phyloP scores from a whole-genome alignment of 306 rosid genomes.

The Benincasa hispida region DNA sequence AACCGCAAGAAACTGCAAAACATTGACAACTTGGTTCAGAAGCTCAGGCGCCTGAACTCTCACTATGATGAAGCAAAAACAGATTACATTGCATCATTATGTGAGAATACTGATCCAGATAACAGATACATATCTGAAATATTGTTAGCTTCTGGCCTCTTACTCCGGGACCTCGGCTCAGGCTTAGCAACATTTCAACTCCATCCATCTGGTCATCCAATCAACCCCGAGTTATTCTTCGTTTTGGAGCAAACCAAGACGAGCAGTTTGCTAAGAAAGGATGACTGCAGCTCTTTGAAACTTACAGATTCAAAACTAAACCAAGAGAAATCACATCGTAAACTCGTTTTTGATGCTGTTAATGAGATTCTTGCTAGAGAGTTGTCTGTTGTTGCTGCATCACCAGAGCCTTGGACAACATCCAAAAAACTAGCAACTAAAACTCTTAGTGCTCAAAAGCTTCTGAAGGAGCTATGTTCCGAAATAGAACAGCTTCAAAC shows the following conservation, averaged over 20 bases:
- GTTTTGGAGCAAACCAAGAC: conserved; percentile 93
- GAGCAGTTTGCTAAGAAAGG: conserved; percentile 54
- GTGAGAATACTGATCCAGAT: conserved; percentile 79
- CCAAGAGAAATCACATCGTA: conserved; percentile 53
- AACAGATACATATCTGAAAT: conserved; percentile 87
- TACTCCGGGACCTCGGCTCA: conserved; percentile 70
- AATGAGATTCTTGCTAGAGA: conserved; percentile 61
- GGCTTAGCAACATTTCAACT: conserved; percentile 59
- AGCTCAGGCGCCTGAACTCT: conserved; percentile 75
- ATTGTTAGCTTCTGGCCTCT: conserved; percentile 77
- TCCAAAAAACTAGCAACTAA: conserved; percentile 50
- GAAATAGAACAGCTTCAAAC: conserved; percentile 59
- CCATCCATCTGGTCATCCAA: conserved; percentile 75
- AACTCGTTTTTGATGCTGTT: conserved; percentile 69
- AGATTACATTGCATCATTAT: conserved; percentile 80
- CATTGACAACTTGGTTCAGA: conserved; percentile 82
- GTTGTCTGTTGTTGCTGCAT: conserved; percentile 28
- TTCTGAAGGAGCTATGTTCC: conserved; percentile 71
- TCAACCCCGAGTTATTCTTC: conserved; percentile 79
- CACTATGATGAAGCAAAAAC: conserved; percentile 71
- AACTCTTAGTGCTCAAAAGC: conserved; percentile 67
- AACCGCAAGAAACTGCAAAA: conserved; percentile 68
- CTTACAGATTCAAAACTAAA: conserved; percentile 10
- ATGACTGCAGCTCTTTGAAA: conserved; percentile 29
- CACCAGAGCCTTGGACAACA: conserved; percentile 48